Conservation (phyloP, 202 grass and related monocot genomes). For the Brachypodium distachyon region DNA sequence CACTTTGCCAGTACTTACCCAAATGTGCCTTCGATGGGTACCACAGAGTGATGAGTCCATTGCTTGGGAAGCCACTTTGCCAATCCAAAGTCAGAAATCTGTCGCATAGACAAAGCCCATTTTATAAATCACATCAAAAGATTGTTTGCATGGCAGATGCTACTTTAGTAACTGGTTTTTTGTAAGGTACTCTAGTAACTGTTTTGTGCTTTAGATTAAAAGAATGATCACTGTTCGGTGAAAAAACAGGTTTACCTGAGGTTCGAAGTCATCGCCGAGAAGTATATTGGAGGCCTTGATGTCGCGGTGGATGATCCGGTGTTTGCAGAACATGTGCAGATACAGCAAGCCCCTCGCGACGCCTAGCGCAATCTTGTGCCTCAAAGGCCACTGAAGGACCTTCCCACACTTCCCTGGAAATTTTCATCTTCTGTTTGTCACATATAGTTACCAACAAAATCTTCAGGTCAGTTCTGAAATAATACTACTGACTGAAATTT, state of each 20-base stretch:
- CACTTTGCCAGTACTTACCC: conserved; percentile 37
- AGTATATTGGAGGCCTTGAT: conserved; percentile 91
- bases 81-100: conserved; percentile 94
- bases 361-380: conserved; percentile 78
- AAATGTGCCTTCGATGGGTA: conserved; percentile 95
- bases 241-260: conserved; percentile 41
- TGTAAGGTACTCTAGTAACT: neutral
- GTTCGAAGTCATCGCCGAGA: conserved; percentile 70
- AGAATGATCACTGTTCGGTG: neutral
- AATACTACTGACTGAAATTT: neutral
- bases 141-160: neutral
- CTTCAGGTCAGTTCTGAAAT: neutral
- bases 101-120: neutral
- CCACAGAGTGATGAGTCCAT: conserved; percentile 86
- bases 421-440: neutral
- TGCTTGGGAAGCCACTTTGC: conserved; percentile 97
- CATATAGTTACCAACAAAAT: neutral
- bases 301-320: conserved; percentile 83
- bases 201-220: neutral
- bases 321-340: conserved; percentile 80
- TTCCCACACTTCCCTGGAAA: conserved; percentile 54
- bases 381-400: conserved; percentile 57
- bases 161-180: neutral
- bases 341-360: conserved; percentile 82
- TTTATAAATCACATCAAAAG: neutral